Percentiles rank a stretch among this genome's conserved stretches.
These are phyloP conservation scores for Moniliella sp. DNA, from an alignment of 1,284 basidiomycete species.

Conservation along the genomic window DNA sequence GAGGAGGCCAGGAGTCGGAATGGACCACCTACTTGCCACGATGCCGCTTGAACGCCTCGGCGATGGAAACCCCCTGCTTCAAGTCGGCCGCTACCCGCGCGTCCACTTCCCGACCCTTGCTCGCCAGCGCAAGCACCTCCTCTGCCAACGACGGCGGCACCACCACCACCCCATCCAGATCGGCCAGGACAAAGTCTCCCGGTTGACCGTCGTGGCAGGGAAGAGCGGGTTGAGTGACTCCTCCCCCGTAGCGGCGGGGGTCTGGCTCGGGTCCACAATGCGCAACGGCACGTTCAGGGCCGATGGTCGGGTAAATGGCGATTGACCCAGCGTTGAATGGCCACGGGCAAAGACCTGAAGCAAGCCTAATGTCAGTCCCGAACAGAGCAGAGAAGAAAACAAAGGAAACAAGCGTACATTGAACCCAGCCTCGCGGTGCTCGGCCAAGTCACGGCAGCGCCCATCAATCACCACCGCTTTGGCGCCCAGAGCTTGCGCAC, in stretches of 20 bases:
- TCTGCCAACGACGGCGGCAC: slow-evolving; percentile 45
- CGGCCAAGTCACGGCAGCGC: slow-evolving; percentile 56
- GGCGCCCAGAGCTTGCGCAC: slow-evolving; percentile 49
- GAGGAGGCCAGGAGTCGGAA: too few relatives aligned
- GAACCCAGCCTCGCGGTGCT: slow-evolving; percentile 50
- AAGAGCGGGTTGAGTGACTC: slow-evolving; percentile 8
- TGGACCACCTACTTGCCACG: slow-evolving; percentile 1
- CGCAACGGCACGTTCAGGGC: slow-evolving; percentile 52
- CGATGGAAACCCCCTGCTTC: slow-evolving; percentile 49
- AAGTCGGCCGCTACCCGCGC: slow-evolving; percentile 57
- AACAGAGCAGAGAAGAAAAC: background rate
- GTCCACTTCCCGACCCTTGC: slow-evolving; percentile 48
- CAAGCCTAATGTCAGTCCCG: background rate
- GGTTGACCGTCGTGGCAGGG: slow-evolving; percentile 47
- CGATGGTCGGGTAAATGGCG: slow-evolving; percentile 62
- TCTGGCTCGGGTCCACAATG: slow-evolving; percentile 37
- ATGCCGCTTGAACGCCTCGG: slow-evolving; percentile 49
- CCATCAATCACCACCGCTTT: slow-evolving; percentile 57
- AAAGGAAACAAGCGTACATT: slow-evolving; percentile 2
- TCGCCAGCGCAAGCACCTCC: slow-evolving; percentile 46
- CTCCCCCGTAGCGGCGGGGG: slow-evolving; percentile 2
- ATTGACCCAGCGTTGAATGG: slow-evolving; percentile 66
- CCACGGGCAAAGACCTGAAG: slow-evolving; percentile 43
- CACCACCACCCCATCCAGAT: slow-evolving; percentile 72
- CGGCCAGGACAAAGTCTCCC: slow-evolving; percentile 63